Evolutionary conservation across 2,329 filamentous ascomycete genomes (phyloP), one percentile per base, ranked within the genome.

Genomic region (Tolypocladium endophyticum): DNA sequence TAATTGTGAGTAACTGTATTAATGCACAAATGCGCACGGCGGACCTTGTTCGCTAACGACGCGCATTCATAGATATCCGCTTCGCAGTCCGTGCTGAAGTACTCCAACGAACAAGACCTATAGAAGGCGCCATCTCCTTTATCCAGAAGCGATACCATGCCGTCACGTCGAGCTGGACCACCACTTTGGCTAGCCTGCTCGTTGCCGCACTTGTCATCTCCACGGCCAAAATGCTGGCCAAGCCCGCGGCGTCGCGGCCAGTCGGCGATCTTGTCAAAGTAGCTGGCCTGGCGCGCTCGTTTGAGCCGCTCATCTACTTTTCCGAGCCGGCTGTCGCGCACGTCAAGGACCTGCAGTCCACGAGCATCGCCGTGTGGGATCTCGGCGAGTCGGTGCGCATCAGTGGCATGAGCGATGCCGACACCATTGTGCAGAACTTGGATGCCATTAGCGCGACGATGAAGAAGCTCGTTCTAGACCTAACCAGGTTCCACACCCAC

Each of bases 301-400:
- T 97, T 69, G 93, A 97, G 72, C 93, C 93, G 7, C 81, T 97
- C 53, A 95, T 97, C 63, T 94, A 94, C 76, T 96, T 95, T 71
- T 96, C 92, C 0, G 92, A 97, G 69, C 89, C 92, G 70, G 92
- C 92, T 11, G 87, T 92, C 52, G 83, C 87, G 43, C 92, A 96
- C 69, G 91, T 96, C 47, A 87, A 88, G 60, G 90, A 95, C 64
- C 78, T 97, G 56, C 92, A 96, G 72, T 91, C 94, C 59, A 96
- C 92, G 0, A 90, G 92, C 52, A 87, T 96, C 38, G 93, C 93
- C 0, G 92, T 97, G 33, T 96, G 92, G 90, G 93, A 97, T 71
- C 81, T 97, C 7, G 89, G 91, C 61, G 93, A 97, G 79, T 95
- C 88, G 64, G 89, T 97, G 59, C 85, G 92, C 56, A 86, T 84